A percentile compares a stretch with the other conserved stretches of the same genome.
Evolutionary conservation across 2,329 filamentous ascomycete genomes (phyloP).

Genomic region (Fusarium chaquense): DNA sequence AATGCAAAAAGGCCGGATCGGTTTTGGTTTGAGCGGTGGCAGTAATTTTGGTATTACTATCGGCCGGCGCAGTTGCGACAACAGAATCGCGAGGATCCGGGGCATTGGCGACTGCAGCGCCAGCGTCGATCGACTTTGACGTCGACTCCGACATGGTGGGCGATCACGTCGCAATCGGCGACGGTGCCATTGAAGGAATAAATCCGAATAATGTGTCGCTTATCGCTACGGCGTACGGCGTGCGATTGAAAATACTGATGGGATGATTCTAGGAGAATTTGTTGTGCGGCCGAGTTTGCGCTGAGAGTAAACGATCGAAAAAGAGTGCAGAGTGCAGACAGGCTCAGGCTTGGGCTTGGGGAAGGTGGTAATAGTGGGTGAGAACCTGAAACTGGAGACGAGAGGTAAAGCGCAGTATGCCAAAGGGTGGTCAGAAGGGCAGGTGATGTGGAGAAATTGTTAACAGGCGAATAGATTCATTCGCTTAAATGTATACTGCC

Average conservation of each 20-base stretch:
- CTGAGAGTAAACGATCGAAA: slow-evolving; percentile 30
- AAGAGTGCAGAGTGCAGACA: slow-evolving; percentile 31
- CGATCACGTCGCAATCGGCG: slow-evolving; percentile 54
- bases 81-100: slow-evolving; percentile 48
- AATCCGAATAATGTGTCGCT: slow-evolving; percentile 24
- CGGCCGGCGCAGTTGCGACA: slow-evolving; percentile 43
- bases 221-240: slow-evolving; percentile 31
- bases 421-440: slow-evolving; percentile 39
- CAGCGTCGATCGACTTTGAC: slow-evolving; percentile 63
- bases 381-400: slow-evolving; percentile 28
- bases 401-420: slow-evolving; percentile 18
- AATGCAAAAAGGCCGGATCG: slow-evolving; percentile 66
- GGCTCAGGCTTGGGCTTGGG: slow-evolving; percentile 13
- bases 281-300: slow-evolving; percentile 8
- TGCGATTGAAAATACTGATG: slow-evolving; percentile 16
- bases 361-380: slow-evolving; percentile 37
- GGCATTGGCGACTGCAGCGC: slow-evolving; percentile 63
- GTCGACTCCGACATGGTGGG: slow-evolving; percentile 59
- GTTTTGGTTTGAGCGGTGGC: slow-evolving; percentile 45
- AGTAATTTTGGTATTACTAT: slow-evolving; percentile 52
- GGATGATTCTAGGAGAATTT: background rate
- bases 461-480: slow-evolving; percentile 21
- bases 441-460: slow-evolving; percentile 49
- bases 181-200: slow-evolving; percentile 52
- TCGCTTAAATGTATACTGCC: slow-evolving; percentile 29